phyloP scores from a whole-genome alignment of 495 filamentous ascomycete species.

The Podospora fimiseda region DNA sequence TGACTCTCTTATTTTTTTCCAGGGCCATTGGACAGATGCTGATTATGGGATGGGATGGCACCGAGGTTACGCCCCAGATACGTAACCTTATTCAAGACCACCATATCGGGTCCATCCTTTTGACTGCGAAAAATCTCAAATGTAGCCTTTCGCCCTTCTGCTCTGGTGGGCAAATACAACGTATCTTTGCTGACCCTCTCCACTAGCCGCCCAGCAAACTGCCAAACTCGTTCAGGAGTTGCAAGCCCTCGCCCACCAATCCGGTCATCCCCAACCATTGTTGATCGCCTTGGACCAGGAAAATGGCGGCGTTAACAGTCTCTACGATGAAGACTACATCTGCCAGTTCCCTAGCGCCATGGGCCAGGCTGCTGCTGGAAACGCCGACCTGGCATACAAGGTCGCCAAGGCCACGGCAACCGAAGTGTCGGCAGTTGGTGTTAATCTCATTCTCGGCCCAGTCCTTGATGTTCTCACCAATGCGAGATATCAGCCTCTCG shows the following conservation, averaged over 20 bases:
- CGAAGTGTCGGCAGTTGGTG: slow-evolving; percentile 76
- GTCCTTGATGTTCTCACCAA: slow-evolving; percentile 89
- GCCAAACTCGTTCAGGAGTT: slow-evolving; percentile 75
- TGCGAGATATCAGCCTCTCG: slow-evolving; percentile 76
- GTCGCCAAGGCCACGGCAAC: slow-evolving; percentile 82
- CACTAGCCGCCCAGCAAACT: slow-evolving; percentile 71
- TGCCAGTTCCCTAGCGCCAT: slow-evolving; percentile 88
- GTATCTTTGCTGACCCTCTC: slow-evolving; percentile 15
- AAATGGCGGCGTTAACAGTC: slow-evolving; percentile 90
- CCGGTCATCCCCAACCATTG: slow-evolving; percentile 77
- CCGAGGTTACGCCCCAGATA: slow-evolving; percentile 78
- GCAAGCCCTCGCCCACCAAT: slow-evolving; percentile 79
- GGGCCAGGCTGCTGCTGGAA: slow-evolving; percentile 82
- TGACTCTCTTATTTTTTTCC: slow-evolving; percentile 11
- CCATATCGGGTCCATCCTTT: slow-evolving; percentile 66
- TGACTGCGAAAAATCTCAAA: slow-evolving; percentile 89
- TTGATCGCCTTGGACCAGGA: slow-evolving; percentile 85
- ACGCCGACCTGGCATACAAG: slow-evolving; percentile 67
- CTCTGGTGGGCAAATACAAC: neutral
- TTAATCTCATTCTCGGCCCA: slow-evolving; percentile 87
- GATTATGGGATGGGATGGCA: slow-evolving; percentile 95
- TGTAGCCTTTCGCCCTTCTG: slow-evolving; percentile 41
- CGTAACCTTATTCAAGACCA: slow-evolving; percentile 77
- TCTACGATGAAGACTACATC: slow-evolving; percentile 87
- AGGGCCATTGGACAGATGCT: slow-evolving; percentile 80